Percentiles rank a stretch among this genome's conserved stretches.
These are phyloP conservation scores for Penicillium sp. DNA, from an alignment of 2,329 filamentous ascomycete genomes.

Conservation along the genomic window DNA sequence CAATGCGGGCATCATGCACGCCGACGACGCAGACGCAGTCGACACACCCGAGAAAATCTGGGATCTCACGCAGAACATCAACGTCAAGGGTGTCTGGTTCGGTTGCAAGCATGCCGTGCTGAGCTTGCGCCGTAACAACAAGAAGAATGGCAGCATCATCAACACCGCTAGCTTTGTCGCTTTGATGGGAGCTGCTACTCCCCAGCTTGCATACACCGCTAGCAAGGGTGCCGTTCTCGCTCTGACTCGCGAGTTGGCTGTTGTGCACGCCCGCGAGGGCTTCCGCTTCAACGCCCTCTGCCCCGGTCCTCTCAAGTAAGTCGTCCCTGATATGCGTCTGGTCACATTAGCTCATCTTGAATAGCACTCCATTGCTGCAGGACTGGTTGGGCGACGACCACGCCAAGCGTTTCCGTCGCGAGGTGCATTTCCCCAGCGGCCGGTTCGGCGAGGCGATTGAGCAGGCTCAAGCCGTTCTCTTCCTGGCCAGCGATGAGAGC, in stretches of 20 bases:
- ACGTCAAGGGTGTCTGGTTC: constrained; percentile 98
- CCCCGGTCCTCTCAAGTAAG: constrained; percentile 79
- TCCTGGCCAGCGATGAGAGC: constrained; percentile 82
- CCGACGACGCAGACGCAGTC: constrained; percentile 73
- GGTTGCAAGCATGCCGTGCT: constrained; percentile 89
- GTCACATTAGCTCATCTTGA: background rate
- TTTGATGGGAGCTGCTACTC: constrained; percentile 80
- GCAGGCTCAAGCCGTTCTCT: constrained; percentile 85
- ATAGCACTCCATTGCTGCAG: constrained; percentile 77
- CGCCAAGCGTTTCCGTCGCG: constrained; percentile 75
- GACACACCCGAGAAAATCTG: constrained; percentile 86
- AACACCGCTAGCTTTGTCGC: constrained; percentile 91
- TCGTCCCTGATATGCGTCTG: constrained; percentile 3
- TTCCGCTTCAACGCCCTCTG: constrained; percentile 90
- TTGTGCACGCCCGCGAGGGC: constrained; percentile 86
- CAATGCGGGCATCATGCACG: constrained; percentile 97
- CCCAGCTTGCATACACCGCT: constrained; percentile 88
- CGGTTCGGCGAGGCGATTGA: constrained; percentile 92
- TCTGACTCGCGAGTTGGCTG: constrained; percentile 84
- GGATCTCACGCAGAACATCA: constrained; percentile 91
- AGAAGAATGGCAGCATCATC: constrained; percentile 78
- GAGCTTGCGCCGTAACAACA: constrained; percentile 73
- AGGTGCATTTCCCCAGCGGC: constrained; percentile 85
- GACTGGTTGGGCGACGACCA: constrained; percentile 89
- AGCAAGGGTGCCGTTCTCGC: constrained; percentile 91